Conservation (phyloP, 768 basidiomycete species). For the Tricholoma flavovirens region DNA sequence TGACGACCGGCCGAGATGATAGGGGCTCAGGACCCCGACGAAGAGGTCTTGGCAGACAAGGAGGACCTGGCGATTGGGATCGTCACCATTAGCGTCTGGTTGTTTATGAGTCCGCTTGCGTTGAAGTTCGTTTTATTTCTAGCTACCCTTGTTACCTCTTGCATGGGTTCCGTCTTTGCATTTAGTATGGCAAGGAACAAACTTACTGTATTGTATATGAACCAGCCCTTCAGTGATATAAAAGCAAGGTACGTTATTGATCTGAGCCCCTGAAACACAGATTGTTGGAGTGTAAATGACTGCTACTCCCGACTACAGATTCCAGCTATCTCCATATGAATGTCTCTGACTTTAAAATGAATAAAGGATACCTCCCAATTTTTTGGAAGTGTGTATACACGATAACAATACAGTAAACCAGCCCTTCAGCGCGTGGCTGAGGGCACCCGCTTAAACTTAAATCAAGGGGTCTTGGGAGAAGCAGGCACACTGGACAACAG, state of each 20-base stretch:
- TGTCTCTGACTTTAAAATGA: too few species aligned
- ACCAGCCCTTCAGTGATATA: too few species aligned
- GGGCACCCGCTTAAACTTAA: background rate
- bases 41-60: constrained; percentile 44
- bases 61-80: constrained; percentile 49
- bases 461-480: background rate
- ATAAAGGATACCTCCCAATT: too few species aligned
- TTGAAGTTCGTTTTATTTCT: background rate
- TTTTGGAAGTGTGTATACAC: background rate
- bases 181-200: background rate
- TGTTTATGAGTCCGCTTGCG: background rate
- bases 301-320: too few species aligned
- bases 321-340: too few species aligned
- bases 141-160: background rate
- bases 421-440: background rate
- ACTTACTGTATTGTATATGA: too few species aligned
- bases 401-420: background rate
- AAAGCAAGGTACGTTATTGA: background rate
- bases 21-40: constrained; percentile 45
- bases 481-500: background rate
- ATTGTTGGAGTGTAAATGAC: background rate
- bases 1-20: constrained; percentile 52
- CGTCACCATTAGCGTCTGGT: constrained; percentile 35
- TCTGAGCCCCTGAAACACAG: background rate
- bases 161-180: background rate